These are phyloP conservation scores for Ustilago tritici DNA, from an alignment of 1,284 basidiomycete species.

Conservation along the genomic window DNA sequence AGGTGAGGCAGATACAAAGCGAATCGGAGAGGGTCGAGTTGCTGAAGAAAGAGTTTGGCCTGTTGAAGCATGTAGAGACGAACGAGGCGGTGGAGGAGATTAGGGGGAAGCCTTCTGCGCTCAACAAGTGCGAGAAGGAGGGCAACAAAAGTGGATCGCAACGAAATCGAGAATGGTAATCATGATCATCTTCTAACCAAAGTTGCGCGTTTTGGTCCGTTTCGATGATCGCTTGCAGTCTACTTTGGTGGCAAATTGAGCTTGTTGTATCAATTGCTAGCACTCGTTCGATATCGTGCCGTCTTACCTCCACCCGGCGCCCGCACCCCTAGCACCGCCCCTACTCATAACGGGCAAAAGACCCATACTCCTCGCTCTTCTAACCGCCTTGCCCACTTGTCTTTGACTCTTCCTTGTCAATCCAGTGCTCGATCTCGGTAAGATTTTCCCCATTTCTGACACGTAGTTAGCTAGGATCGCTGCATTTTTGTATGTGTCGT, in stretches of 20 bases:
- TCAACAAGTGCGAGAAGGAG: constrained; percentile 3
- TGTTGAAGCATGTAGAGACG: constrained; percentile 18
- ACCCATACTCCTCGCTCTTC: constrained; percentile 92
- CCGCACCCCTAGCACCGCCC: constrained; percentile 42
- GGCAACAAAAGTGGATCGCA: background rate
- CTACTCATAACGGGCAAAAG: constrained; percentile 75
- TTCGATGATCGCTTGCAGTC: background rate
- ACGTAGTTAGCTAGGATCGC: constrained; percentile 78
- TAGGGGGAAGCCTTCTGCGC: constrained; percentile 19
- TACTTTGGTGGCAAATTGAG: background rate
- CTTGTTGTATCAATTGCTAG: no score
- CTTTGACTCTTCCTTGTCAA: constrained; percentile 87
- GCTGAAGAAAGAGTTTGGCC: constrained; percentile 32
- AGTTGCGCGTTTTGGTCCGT: no score
- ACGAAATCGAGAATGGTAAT: background rate
- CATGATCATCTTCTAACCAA: background rate
- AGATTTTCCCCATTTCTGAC: constrained; percentile 87
- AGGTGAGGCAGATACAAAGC: background rate
- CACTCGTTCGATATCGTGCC: no score
- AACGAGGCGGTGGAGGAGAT: constrained; percentile 30
- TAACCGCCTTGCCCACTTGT: constrained; percentile 85
- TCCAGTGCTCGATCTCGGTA: constrained; percentile 77
- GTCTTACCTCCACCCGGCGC: constrained; percentile 48
- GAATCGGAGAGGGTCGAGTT: constrained; percentile 34
- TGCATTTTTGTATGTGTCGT: constrained; percentile 76